These are phyloP conservation scores for Tolypocladium pustulatum DNA, from an alignment of 2,329 filamentous ascomycete species.

Conservation along the genomic window DNA sequence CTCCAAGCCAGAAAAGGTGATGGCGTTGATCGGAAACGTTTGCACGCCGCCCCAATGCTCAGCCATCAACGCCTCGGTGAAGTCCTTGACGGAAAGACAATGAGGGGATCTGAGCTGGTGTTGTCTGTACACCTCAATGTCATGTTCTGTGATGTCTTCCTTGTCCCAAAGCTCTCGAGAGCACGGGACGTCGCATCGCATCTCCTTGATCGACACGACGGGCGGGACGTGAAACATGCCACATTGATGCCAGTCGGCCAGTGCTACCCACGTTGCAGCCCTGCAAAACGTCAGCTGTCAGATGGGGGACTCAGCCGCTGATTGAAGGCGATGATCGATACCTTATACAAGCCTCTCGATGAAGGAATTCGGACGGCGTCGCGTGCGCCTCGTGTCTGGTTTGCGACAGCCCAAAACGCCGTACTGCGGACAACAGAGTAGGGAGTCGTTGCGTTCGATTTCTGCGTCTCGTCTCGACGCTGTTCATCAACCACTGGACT, in stretches of 20 bases:
- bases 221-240: constrained; percentile 14
- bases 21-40: neutral
- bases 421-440: constrained; percentile 8
- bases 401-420: neutral
- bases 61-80: neutral
- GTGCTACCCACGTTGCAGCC: constrained; percentile 11
- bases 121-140: neutral
- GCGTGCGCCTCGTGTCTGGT: neutral
- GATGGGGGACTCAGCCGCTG: neutral
- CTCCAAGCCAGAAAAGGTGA: neutral
- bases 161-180: constrained; percentile 15
- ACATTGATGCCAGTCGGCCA: constrained; percentile 16
- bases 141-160: constrained; percentile 8
- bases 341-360: neutral
- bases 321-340: neutral
- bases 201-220: constrained; percentile 10
- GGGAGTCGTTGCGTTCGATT: constrained; percentile 8
- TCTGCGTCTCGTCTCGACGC: constrained; percentile 5
- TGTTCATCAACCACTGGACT: constrained; percentile 10
- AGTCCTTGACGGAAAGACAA: neutral
- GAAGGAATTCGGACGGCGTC: neutral
- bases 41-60: neutral
- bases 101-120: neutral
- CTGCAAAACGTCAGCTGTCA: constrained; percentile 3
- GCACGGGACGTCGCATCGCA: constrained; percentile 14